These are phyloP conservation scores for Pythium phragmiticola DNA, from an alignment of 352 stramenopile species.

Conservation along the genomic window DNA sequence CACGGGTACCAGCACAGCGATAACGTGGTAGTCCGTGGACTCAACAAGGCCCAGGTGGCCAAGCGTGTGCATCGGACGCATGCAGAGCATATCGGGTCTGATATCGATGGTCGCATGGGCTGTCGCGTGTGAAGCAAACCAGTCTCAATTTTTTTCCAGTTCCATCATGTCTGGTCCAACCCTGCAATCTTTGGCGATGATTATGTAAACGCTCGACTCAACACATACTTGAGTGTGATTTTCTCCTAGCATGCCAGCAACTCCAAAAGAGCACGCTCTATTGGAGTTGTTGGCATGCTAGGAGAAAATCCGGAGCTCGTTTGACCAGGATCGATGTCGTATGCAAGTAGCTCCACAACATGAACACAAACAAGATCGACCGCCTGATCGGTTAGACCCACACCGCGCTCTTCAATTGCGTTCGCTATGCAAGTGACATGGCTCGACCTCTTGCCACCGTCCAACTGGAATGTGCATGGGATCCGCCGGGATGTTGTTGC, in stretches of 20 bases:
- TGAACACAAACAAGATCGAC: background rate
- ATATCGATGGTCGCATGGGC: conserved; percentile 25
- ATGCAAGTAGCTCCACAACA: too few species aligned
- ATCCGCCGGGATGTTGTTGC: background rate
- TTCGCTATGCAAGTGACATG: background rate
- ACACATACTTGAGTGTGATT: too few species aligned
- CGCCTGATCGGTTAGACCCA: background rate
- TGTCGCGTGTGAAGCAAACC: background rate
- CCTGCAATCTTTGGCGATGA: background rate
- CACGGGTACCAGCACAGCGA: conserved; percentile 1
- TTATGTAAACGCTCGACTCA: background rate
- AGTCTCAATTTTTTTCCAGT: conserved; percentile 28
- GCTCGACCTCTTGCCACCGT: too few species aligned
- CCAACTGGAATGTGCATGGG: conserved; percentile 13
- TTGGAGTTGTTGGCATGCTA: too few species aligned
- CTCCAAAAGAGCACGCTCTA: too few species aligned
- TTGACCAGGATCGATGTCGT: too few species aligned
- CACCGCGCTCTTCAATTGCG: background rate
- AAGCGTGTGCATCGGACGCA: background rate
- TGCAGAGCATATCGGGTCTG: conserved; percentile 6
- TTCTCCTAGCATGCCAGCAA: too few species aligned
- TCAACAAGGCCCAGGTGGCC: background rate
- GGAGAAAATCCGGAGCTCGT: too few species aligned
- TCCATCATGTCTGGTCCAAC: conserved; percentile 25
- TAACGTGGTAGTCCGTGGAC: background rate